Conservation (phyloP, 495 filamentous ascomycete species). For the Melanomma pulvis-pyrius region DNA sequence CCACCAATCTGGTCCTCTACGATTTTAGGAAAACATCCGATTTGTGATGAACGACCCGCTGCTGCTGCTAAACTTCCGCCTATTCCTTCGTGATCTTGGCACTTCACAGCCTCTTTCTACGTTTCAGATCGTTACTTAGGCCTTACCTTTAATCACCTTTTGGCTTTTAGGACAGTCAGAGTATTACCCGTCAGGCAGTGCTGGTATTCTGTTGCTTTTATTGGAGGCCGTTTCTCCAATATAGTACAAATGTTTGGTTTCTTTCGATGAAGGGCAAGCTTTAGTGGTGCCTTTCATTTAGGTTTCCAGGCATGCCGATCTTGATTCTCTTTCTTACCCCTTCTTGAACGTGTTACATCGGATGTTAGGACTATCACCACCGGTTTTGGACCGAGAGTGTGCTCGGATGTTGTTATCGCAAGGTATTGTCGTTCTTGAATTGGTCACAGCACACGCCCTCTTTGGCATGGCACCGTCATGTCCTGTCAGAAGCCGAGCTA, state of each 20-base stretch:
- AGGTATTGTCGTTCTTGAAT: too few species aligned
- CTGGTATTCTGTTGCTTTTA: neutral
- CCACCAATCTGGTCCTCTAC: neutral
- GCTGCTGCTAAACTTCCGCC: neutral
- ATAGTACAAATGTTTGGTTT: neutral
- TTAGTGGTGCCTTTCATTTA: neutral
- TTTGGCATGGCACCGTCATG: too few species aligned
- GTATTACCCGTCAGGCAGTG: neutral
- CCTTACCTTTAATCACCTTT: neutral
- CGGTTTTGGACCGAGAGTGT: too few species aligned
- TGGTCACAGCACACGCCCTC: too few species aligned
- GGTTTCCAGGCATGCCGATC: neutral
- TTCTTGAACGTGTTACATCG: neutral
- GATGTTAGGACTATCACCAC: neutral
- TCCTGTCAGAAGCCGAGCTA: too few species aligned
- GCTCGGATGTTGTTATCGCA: too few species aligned
- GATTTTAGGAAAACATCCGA: neutral
- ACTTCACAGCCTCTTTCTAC: neutral
- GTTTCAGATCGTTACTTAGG: neutral
- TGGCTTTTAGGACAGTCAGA: neutral
- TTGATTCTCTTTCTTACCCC: neutral
- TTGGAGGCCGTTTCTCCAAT: neutral
- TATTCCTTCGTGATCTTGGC: neutral
- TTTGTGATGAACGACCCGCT: neutral
- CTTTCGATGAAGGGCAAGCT: neutral